A percentile compares a stretch with the other conserved stretches of the same genome.
phyloP scores from a whole-genome alignment of 2,329 filamentous ascomycete genomes.

The Beauveria rudraprayagi region DNA sequence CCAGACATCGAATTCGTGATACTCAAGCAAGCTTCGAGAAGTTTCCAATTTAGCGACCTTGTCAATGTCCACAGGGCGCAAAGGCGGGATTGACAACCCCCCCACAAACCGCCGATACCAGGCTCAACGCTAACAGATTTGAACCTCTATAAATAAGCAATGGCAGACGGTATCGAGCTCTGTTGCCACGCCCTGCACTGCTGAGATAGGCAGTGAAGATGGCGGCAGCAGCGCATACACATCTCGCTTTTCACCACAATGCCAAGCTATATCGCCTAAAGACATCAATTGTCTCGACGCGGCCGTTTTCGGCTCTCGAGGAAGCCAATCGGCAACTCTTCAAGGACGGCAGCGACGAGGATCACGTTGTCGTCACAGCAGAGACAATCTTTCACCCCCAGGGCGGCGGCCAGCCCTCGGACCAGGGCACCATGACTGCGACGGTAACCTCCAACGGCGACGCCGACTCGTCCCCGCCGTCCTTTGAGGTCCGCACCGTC shows the following conservation, averaged over 20 bases:
- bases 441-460: conserved; percentile 13
- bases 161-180: background rate
- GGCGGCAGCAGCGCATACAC: conserved; percentile 25
- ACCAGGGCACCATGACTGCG: conserved; percentile 48
- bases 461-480: conserved; percentile 8
- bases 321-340: conserved; percentile 46
- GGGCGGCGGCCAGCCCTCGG: conserved; percentile 66
- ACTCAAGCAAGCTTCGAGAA: background rate
- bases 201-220: background rate
- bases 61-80: background rate
- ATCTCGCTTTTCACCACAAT: conserved; percentile 37
- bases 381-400: conserved; percentile 70
- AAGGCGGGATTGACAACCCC: conserved; percentile 9
- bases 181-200: background rate
- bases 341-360: conserved; percentile 43
- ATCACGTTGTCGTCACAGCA: conserved; percentile 52
- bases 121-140: background rate
- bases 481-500: conserved; percentile 48
- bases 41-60: background rate
- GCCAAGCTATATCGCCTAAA: conserved; percentile 34
- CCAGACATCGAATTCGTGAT: background rate
- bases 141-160: background rate
- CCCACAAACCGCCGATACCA: background rate
- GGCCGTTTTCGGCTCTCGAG: conserved; percentile 41
- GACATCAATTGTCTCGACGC: conserved; percentile 38